Percentiles rank a stretch among this genome's conserved stretches.
phyloP scores from a whole-genome alignment of 2,329 filamentous ascomycete species.

The Aspergillus jensenii region DNA sequence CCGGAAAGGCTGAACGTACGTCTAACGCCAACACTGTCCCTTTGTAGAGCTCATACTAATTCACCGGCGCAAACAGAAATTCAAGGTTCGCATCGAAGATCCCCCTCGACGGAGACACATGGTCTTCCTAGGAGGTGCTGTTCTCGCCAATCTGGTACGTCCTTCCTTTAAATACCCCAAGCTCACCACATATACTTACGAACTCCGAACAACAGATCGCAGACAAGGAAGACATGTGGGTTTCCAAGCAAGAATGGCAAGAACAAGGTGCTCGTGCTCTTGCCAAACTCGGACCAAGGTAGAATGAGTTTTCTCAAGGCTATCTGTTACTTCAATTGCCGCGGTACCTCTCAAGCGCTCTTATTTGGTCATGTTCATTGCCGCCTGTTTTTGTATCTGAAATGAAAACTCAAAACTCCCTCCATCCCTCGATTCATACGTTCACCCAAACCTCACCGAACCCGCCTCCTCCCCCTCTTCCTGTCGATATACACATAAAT shows the following conservation, averaged over 20 bases:
- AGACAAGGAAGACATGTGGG: conserved; percentile 99
- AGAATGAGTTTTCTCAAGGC: conserved; percentile 29
- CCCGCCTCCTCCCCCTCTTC: background rate
- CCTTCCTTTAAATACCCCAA: background rate
- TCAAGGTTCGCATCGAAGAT: conserved; percentile 99
- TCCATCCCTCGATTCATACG: conserved; percentile 11
- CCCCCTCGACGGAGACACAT: conserved; percentile 94
- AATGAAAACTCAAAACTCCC: conserved; percentile 9
- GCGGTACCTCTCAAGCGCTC: background rate
- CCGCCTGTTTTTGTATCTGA: background rate
- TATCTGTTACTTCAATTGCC: background rate
- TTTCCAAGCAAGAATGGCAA: conserved; percentile 94
- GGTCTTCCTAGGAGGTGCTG: conserved; percentile 97
- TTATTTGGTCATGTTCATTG: background rate
- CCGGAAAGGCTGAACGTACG: conserved; percentile 78
- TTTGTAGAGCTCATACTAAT: background rate
- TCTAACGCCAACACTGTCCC: background rate
- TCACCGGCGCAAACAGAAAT: conserved; percentile 64
- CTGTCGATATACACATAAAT: conserved; percentile 15
- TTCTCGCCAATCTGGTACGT: conserved; percentile 84
- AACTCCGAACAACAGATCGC: conserved; percentile 64
- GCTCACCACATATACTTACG: conserved; percentile 6
- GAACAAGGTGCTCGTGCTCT: conserved; percentile 82
- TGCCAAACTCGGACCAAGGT: conserved; percentile 91
- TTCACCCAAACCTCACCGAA: conserved; percentile 18